Conservation (phyloP, 495 filamentous ascomycete genomes). For the Lepidopterella palustris region DNA sequence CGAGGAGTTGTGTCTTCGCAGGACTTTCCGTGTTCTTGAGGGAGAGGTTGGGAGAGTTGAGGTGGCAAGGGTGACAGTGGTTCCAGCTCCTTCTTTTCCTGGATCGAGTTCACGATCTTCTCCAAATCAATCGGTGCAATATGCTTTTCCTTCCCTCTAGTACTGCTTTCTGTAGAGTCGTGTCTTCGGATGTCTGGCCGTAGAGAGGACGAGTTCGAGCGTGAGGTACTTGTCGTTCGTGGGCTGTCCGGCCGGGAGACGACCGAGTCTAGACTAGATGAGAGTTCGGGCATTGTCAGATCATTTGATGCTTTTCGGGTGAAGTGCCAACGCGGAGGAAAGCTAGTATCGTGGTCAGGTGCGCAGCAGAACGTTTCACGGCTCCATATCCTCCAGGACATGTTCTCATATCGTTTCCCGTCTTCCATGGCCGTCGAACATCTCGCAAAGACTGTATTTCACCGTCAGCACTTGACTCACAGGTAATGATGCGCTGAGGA, state of each 20-base stretch:
- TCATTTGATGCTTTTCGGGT: slow-evolving; percentile 32
- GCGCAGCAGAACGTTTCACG: slow-evolving; percentile 95
- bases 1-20: slow-evolving; percentile 38
- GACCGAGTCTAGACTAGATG: slow-evolving; percentile 83
- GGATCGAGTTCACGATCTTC: slow-evolving; percentile 85
- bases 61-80: slow-evolving; percentile 44
- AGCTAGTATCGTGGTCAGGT: slow-evolving; percentile 45
- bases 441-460: slow-evolving; percentile 74
- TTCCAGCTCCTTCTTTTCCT: slow-evolving; percentile 65
- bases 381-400: slow-evolving; percentile 95
- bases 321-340: slow-evolving; percentile 45
- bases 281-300: slow-evolving; percentile 64
- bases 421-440: slow-evolving; percentile 92
- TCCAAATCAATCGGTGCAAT: slow-evolving; percentile 81
- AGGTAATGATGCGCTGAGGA: slow-evolving; percentile 7
- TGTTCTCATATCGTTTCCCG: slow-evolving; percentile 85
- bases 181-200: slow-evolving; percentile 52
- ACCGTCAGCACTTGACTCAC: background rate
- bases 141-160: slow-evolving; percentile 74
- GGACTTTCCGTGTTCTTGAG: slow-evolving; percentile 9
- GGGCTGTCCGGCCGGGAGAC: slow-evolving; percentile 65
- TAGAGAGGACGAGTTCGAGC: slow-evolving; percentile 48
- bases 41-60: slow-evolving; percentile 37
- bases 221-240: slow-evolving; percentile 56
- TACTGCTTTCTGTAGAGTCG: slow-evolving; percentile 48